Base-by-base conservation (phyloP, 805 yeast species). In the Metschnikowia arizonensis region DNA sequence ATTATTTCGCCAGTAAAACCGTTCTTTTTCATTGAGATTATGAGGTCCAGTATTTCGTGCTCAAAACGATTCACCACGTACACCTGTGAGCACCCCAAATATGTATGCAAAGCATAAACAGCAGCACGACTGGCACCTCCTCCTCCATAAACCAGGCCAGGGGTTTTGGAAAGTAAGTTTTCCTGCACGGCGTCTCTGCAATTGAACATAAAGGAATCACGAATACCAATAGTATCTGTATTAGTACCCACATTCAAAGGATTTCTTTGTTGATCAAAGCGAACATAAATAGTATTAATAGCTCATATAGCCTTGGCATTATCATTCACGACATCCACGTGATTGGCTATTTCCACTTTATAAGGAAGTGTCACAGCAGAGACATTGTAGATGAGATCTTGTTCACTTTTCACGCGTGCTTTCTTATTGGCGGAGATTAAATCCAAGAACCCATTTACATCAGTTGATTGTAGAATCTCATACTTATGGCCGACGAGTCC, bases 101-200 rank as follows among this genome's bases (percentile, higher is more conserved):
- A 60, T 35, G 55, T 44, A 30, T 58, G 46, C 38, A 64, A 55
- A 2, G 67, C 63, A 38, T 56, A 63, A 5, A 64, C 61, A 1
- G 68, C 68, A 7, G 65, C 60, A 25, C 68, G 52, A 33, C 64
- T 60, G 11, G 69, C 68, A 9, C 69, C 69, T 10, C 69, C 69
- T 5, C 68, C 68, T 5, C 69, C 67, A 42, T 63, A 64, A 0
- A 64, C 66, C 47, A 64, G 48, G 7, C 67, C 68, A 0, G 64
- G 59, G n/a, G 39, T 47, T 5, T 48, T 48, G 5, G 35, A 28
- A 9, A n/a, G 24, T 14, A 31, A 31, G 33, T 48, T 44, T 18
- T 26, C 15, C 31, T 40, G 47, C 35, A 43, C 56, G 40, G 38
- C 43, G 28, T 21, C 42, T 34, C 48, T 31, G 21, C 51, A 40